phyloP scores from a whole-genome alignment of 495 filamentous ascomycete species.

The Parathielavia appendiculata region DNA sequence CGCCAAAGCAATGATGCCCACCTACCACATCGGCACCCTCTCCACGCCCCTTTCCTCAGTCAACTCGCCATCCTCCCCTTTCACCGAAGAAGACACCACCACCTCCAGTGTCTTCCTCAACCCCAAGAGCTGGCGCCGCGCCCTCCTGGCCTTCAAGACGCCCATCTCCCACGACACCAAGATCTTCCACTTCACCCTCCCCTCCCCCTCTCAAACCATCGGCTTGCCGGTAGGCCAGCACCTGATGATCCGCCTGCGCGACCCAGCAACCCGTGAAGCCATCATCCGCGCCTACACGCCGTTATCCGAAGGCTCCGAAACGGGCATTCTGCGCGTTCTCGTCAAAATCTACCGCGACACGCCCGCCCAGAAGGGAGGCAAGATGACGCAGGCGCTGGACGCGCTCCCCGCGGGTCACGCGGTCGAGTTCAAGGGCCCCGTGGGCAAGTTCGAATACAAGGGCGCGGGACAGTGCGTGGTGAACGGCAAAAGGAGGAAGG shows the following conservation, averaged over 20 bases:
- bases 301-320: conserved; percentile 57
- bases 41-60: conserved; percentile 60
- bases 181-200: conserved; percentile 76
- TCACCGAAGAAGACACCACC: conserved; percentile 26
- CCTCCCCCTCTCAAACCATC: conserved; percentile 62
- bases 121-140: conserved; percentile 63
- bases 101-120: conserved; percentile 61
- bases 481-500: conserved; percentile 51
- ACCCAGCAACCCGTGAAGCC: conserved; percentile 59
- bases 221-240: conserved; percentile 88
- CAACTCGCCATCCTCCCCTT: conserved; percentile 52
- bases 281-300: conserved; percentile 90
- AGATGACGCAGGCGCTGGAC: conserved; percentile 82
- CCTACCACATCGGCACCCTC: conserved; percentile 77
- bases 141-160: conserved; percentile 59
- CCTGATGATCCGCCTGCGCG: conserved; percentile 76
- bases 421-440: conserved; percentile 87
- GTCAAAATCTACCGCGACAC: conserved; percentile 82
- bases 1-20: conserved; percentile 85
- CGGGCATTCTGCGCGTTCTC: conserved; percentile 66
- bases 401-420: conserved; percentile 60
- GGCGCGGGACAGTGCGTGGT: conserved; percentile 62
- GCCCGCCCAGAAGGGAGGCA: conserved; percentile 52
- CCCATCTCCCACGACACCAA: conserved; percentile 74
- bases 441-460: conserved; percentile 81